Base-by-base conservation (phyloP, 352 stramenopile species). In the Pythium myriotylum region DNA sequence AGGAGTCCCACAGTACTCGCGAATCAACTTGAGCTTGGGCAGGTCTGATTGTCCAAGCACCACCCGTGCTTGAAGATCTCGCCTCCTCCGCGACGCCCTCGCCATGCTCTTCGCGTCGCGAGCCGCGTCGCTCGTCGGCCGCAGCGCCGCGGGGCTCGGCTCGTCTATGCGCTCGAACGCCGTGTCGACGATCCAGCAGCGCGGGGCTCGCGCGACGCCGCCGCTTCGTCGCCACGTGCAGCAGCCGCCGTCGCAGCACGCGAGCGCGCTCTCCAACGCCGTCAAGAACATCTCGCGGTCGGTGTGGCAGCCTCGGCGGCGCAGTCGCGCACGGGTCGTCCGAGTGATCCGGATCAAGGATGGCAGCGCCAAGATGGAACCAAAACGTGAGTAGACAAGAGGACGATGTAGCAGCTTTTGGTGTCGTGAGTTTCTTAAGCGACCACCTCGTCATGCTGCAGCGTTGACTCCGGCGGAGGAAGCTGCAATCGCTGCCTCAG, bases 191-290 rank as follows among this genome's bases (percentile, higher is more conserved):
- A 66, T 70, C 48, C 61, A 54, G 58, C 66, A 54, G 58, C 62
- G 66, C 33, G 70, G 69, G 47, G 69, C 17, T 43, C 61, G 37
- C 43, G 67, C 45, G 66, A 72, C 33, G 24, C 70, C 70, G 6
- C 59, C 70, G 42, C 40, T 68, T 45, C 70, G 66, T 13, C 51
- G 69, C 27, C 41, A 61, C 20, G 33, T 51, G 16, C 69, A 77
- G 37, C 65, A 71, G 59, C 64, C 66, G 33, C 29, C 16, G n/a
- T n/a, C n/a, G n/a, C 20, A 43, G 23, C 32, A 57, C 42, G 37
- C 5, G 17, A 20, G n/a, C 27, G 58, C 23, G 24, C 26, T 20
- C 8, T 20, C 24, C 26, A n/a, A 48, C 29, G 52, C 20, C 23
- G 20, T 59, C 35, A 65, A 65, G 40, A 62, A 56, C 12, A 41